These are phyloP conservation scores for Solanum corneliomulleri DNA, from an alignment of 257 asterid species.

Conservation along the genomic window DNA sequence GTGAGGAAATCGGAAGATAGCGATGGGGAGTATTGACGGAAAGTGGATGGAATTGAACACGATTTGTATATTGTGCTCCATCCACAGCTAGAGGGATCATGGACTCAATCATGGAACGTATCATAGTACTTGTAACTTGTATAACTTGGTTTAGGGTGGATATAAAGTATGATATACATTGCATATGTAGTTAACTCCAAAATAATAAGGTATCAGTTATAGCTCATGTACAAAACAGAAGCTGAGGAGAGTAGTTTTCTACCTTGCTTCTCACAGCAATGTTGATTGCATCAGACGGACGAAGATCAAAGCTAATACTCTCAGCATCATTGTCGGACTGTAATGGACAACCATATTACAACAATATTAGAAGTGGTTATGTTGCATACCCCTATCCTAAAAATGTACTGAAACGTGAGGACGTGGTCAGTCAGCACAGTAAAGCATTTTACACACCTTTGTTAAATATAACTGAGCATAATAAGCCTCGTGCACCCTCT, in stretches of 20 bases:
- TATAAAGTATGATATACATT: background rate
- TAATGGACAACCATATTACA: slow-evolving; percentile 13
- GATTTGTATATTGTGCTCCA: background rate
- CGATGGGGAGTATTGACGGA: background rate
- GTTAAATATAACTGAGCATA: slow-evolving; percentile 73
- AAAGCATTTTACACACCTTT: slow-evolving; percentile 34
- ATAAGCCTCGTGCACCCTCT: slow-evolving; percentile 96
- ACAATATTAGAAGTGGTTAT: background rate
- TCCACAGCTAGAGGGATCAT: background rate
- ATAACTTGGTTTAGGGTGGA: background rate
- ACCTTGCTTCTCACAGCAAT: slow-evolving; percentile 99
- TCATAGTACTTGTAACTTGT: background rate
- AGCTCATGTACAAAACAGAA: background rate
- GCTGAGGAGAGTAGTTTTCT: background rate
- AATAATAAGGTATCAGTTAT: background rate
- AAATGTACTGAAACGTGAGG: background rate
- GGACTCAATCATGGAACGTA: background rate
- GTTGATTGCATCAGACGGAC: slow-evolving; percentile 97
- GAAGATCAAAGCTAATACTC: slow-evolving; percentile 67
- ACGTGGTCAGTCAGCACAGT: background rate
- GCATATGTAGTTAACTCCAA: background rate
- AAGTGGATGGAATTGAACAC: background rate
- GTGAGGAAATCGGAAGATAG: background rate
- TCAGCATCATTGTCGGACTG: slow-evolving; percentile 70
- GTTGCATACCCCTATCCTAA: background rate